Conservation (phyloP, 1,284 basidiomycete species). For the Exobasidium cylindrosporum region DNA sequence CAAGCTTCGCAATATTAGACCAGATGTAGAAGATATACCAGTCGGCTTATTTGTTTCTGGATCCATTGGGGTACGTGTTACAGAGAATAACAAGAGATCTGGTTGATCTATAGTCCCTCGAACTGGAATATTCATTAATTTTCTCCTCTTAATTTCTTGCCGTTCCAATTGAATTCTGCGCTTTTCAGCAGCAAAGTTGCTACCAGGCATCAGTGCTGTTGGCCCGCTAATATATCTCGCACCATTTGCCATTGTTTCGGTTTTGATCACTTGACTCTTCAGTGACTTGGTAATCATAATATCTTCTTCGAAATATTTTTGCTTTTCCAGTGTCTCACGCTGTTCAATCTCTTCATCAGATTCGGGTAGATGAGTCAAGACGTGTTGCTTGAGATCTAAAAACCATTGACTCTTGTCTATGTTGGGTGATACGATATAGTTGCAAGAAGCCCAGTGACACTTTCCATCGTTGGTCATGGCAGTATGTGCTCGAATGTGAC, state of each 20-base stretch:
- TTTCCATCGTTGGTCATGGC: slow-evolving; percentile 25
- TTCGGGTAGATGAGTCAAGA: slow-evolving; percentile 15
- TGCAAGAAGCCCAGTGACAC: slow-evolving; percentile 43
- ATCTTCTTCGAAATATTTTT: background rate
- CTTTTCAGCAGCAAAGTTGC: background rate
- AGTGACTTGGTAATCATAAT: background rate
- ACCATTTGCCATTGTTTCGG: background rate
- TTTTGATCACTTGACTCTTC: background rate
- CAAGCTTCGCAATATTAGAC: slow-evolving; percentile 45
- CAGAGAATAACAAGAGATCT: slow-evolving; percentile 37
- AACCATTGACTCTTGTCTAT: slow-evolving; percentile 12
- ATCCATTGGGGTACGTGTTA: slow-evolving; percentile 46
- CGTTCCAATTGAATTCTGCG: slow-evolving; percentile 3
- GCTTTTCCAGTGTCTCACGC: background rate
- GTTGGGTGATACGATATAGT: slow-evolving; percentile 22
- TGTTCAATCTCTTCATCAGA: background rate
- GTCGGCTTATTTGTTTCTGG: slow-evolving; percentile 33
- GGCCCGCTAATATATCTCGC: background rate
- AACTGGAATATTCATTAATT: slow-evolving; percentile 14
- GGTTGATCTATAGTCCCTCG: slow-evolving; percentile 45
- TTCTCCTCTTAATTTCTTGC: background rate
- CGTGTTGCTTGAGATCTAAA: slow-evolving; percentile 15
- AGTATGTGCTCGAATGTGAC: slow-evolving; percentile 35
- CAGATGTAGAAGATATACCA: slow-evolving; percentile 41
- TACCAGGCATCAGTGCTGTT: background rate